A percentile compares a stretch with the other conserved stretches of the same genome.
Evolutionary conservation across 176 grass and related monocot species (phyloP).

Genomic region (Oryza meridionalis): DNA sequence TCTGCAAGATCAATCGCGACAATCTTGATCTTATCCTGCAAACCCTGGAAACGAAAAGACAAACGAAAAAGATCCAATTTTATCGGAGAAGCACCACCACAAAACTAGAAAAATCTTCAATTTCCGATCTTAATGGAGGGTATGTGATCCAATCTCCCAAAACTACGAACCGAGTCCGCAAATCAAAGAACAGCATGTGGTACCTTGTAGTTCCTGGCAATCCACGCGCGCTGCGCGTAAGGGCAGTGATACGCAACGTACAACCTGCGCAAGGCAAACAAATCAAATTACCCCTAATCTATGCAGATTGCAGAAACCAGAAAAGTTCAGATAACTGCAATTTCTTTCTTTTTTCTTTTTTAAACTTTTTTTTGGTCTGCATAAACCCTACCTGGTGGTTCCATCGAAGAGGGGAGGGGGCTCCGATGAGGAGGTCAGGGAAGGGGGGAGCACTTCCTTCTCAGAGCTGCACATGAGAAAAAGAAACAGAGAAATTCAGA

Average conservation of each 20-base stretch:
- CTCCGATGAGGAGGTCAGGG: constrained; percentile 62
- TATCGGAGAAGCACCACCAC: neutral
- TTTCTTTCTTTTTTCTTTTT: neutral
- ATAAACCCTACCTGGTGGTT: constrained; percentile 60
- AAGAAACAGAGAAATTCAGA: neutral
- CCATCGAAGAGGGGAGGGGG: constrained; percentile 81
- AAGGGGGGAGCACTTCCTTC: constrained; percentile 59
- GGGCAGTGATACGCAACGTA: constrained; percentile 78
- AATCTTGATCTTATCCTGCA: constrained; percentile 63
- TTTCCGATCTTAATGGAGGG: no score
- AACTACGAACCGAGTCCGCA: neutral
- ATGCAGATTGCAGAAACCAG: neutral
- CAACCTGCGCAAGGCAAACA: constrained; percentile 53
- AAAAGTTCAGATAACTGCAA: neutral
- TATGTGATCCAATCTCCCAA: neutral
- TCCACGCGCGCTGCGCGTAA: constrained; percentile 83
- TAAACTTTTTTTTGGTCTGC: neutral
- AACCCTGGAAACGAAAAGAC: constrained; percentile 43
- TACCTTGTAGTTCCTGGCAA: constrained; percentile 88
- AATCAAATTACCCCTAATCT: neutral
- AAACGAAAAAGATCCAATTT: neutral
- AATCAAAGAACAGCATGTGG: neutral
- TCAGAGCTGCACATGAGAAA: constrained; percentile 28
- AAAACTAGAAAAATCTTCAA: no score
- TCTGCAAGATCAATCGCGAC: constrained; percentile 70